These are phyloP conservation scores for Colletotrichum magnum DNA, from an alignment of 2,329 filamentous ascomycete genomes.

Conservation along the genomic window DNA sequence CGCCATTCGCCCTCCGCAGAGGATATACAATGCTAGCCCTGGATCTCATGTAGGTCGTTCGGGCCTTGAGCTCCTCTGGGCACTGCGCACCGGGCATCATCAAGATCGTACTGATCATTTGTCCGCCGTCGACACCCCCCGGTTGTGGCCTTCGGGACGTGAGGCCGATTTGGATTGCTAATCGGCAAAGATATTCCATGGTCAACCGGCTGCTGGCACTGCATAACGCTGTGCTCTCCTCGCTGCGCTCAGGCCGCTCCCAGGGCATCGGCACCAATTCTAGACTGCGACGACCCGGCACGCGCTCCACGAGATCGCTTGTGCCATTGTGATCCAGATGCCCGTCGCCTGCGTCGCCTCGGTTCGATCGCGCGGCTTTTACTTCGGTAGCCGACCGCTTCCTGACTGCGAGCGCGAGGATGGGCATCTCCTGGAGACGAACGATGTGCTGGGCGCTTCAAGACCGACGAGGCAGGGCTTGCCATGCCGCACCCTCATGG, in stretches of 20 bases:
- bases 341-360: slow-evolving; percentile 19
- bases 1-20: slow-evolving; percentile 5
- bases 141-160: slow-evolving; percentile 24
- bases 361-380: slow-evolving; percentile 10
- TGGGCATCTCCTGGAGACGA: neutral
- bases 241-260: slow-evolving; percentile 21
- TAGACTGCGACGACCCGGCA: slow-evolving; percentile 20
- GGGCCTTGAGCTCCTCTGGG: slow-evolving; percentile 22
- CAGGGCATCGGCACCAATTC: slow-evolving; percentile 18
- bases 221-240: neutral
- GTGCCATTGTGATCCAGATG: slow-evolving; percentile 10
- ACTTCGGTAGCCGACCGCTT: slow-evolving; percentile 18
- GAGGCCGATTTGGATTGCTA: slow-evolving; percentile 34
- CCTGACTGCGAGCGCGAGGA: neutral
- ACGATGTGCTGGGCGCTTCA: slow-evolving; percentile 17
- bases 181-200: slow-evolving; percentile 19
- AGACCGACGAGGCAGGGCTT: slow-evolving; percentile 20
- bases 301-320: slow-evolving; percentile 26
- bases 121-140: slow-evolving; percentile 7
- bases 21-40: slow-evolving; percentile 7
- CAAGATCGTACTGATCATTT: slow-evolving; percentile 16
- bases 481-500: slow-evolving; percentile 25
- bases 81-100: slow-evolving; percentile 4
- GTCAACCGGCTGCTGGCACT: slow-evolving; percentile 9
- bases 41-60: slow-evolving; percentile 23